Conservation (phyloP, 352 stramenopile genomes). For the Phytophthora megakarya region DNA sequence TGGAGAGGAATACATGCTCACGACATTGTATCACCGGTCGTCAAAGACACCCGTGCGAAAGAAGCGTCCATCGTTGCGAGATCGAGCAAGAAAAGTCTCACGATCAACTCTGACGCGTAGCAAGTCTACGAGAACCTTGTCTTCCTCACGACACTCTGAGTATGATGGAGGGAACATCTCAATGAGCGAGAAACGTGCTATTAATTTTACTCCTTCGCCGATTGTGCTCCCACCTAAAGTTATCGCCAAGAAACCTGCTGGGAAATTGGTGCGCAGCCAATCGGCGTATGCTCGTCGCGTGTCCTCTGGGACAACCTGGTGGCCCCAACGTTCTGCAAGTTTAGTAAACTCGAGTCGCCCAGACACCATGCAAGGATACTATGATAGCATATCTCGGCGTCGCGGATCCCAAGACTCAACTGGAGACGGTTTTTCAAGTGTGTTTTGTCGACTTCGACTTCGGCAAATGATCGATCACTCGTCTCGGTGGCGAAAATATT, state of each 20-base stretch:
- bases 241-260: background rate
- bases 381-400: conserved; percentile 42
- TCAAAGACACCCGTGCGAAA: conserved; percentile 14
- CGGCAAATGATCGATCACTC: conserved; percentile 28
- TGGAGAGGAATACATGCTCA: conserved; percentile 57
- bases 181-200: conserved; percentile 31
- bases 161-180: conserved; percentile 33
- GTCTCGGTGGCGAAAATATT: conserved; percentile 42
- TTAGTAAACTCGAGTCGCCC: conserved; percentile 1
- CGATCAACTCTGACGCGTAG: conserved; percentile 25
- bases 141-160: conserved; percentile 26
- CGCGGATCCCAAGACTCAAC: conserved; percentile 13
- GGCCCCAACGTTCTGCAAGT: conserved; percentile 6
- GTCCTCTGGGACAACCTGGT: conserved; percentile 29
- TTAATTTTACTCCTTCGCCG: conserved; percentile 14
- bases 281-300: conserved; percentile 44
- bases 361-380: conserved; percentile 41
- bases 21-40: conserved; percentile 54
- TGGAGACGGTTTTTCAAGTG: background rate
- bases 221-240: conserved; percentile 18
- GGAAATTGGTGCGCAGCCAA: conserved; percentile 51
- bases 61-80: conserved; percentile 21
- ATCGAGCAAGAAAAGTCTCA: conserved; percentile 5
- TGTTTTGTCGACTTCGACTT: conserved; percentile 30
- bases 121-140: conserved; percentile 33